A percentile compares a stretch with the other conserved stretches of the same genome.
These are phyloP conservation scores for Cornus florida DNA, from an alignment of 148 eudicot species.

Conservation along the genomic window DNA sequence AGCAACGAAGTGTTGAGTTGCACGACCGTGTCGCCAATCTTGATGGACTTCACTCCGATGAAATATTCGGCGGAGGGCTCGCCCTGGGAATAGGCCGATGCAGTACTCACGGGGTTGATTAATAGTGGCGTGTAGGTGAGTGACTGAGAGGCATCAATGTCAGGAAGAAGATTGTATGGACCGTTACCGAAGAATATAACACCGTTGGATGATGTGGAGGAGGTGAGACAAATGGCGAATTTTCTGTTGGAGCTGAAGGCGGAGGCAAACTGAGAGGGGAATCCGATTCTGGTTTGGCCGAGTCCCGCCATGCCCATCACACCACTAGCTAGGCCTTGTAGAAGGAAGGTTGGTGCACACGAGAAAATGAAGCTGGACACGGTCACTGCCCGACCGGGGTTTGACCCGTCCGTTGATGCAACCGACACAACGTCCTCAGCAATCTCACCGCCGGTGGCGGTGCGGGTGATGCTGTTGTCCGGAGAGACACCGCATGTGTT, in stretches of 20 bases:
- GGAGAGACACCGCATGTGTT: conserved; percentile 57
- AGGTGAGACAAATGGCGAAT: conserved; percentile 56
- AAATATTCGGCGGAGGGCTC: conserved; percentile 68
- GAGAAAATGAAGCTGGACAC: conserved; percentile 20
- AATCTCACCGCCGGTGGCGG: conserved; percentile 32
- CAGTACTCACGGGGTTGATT: conserved; percentile 58
- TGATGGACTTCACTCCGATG: conserved; percentile 46
- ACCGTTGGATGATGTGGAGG: conserved; percentile 20
- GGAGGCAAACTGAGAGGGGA: conserved; percentile 50
- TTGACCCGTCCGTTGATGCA: conserved; percentile 49
- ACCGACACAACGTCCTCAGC: conserved; percentile 33
- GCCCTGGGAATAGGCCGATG: conserved; percentile 32
- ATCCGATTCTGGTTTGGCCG: conserved; percentile 32
- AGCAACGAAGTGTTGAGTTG: conserved; percentile 39
- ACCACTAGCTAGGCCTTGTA: conserved; percentile 40
- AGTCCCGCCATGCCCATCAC: conserved; percentile 33
- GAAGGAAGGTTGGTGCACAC: conserved; percentile 38
- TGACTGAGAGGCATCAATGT: conserved; percentile 22
- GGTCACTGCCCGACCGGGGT: conserved; percentile 24
- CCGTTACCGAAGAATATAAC: conserved; percentile 55
- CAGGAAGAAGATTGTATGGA: conserved; percentile 43
- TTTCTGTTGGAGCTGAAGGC: conserved; percentile 52
- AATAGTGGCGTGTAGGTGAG: conserved; percentile 50
- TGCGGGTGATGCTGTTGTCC: conserved; percentile 37
- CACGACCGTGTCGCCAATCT: conserved; percentile 26